Base-by-base conservation (phyloP, 345 rosid genomes). In the Hibiscus tridactylites region DNA sequence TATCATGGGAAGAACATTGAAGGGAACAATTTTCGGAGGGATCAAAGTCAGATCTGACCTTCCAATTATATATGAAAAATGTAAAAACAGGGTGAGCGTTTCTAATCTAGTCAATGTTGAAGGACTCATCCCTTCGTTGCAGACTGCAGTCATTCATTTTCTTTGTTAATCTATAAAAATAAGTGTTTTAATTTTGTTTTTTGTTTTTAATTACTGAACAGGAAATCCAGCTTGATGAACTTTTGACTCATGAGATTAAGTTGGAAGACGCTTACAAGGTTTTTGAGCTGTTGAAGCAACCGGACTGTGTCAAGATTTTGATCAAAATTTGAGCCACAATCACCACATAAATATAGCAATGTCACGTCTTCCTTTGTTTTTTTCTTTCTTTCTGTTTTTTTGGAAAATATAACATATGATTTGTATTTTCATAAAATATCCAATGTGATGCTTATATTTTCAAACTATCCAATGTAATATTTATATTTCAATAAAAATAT, bases 21-120 rank as follows among this genome's bases (percentile, higher is more conserved):
- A 77, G 76, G 97, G 85, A 1, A 72, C 85, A 28, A 11, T 81
- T 59, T 88, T 88, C n/a, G 97, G 92, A 56, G 94, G 91, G 65
- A 77, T 86, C 71, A 87, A 85, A 79, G n/a, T 8, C 37, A 26
- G 12, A 58, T 26, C 62, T 5, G 62, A 59, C 17, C 62, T 59
- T 58, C 62, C 62, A 11, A 11, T 59, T 11, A 26, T 59, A 59
- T 26, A 10, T 26, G 33, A 26, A 59, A 26, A 59, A 1, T 59
- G 35, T 59, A 59, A 12, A 59, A 59, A 59, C n/a, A 84, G 83
- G 82, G 84, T 77, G 2, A 39, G 44, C 44, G 9, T 6, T 9
- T 33, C 37, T 28, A 28, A 28, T 28, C 31, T 28, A 28, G 31
- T 28, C 2, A 28, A 28, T 31, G 35, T 31, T 31, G 35, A 31